Base-by-base conservation (phyloP, 2,329 filamentous ascomycete species). In the Domatiomyces catenatus region DNA sequence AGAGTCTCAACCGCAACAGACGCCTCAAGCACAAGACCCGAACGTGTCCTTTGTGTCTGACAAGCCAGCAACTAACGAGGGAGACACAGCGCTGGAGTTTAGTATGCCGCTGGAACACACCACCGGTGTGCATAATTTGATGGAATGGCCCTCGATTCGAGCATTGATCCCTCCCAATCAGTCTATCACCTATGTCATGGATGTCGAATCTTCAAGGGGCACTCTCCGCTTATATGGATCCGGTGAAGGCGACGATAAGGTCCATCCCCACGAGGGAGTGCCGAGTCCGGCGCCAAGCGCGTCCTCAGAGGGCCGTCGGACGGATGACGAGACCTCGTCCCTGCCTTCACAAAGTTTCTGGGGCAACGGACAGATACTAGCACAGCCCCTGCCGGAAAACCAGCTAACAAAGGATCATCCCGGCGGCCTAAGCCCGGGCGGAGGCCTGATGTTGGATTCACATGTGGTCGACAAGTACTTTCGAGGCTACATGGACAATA, bases 31-130 rank as follows among this genome's bases (percentile, higher is more conserved):
- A 5, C 32, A 39, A 39, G 32, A 39, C 12, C 10, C 15, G 10
- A 39, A 39, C 10, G 15, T 15, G 15, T 39, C 32, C 32, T 39
- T 39, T 15, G 10, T 15, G 10, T 15, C 18, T 8, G 45, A 47
- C 4, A 47, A 12, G 26, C 20, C 19, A 10, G 24, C 8, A 8
- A 3, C 8, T 24, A 24, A 47, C 8, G 49, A 56, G 17, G 1
- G 47, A 8, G 63, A 67, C 32, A 15, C 32, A 26, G 64, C 66
- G 24, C 80, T 79, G 46, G 75, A 80, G 56, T 76, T 84, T 12
- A 78, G 83, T 1, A 85, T 94, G 50, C 85, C 87, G 0, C 77
- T 81, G 24, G 86, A 94, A 58, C 90, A 96, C 62, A 93, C 86
- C 0, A 95, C 89, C 0, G 79, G 87, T n/a, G 88, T 88, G 1